Evolutionary conservation across 2,329 filamentous ascomycete genomes (phyloP), one percentile per base, ranked within the genome.

Genomic region (Fonsecaea nubica): DNA sequence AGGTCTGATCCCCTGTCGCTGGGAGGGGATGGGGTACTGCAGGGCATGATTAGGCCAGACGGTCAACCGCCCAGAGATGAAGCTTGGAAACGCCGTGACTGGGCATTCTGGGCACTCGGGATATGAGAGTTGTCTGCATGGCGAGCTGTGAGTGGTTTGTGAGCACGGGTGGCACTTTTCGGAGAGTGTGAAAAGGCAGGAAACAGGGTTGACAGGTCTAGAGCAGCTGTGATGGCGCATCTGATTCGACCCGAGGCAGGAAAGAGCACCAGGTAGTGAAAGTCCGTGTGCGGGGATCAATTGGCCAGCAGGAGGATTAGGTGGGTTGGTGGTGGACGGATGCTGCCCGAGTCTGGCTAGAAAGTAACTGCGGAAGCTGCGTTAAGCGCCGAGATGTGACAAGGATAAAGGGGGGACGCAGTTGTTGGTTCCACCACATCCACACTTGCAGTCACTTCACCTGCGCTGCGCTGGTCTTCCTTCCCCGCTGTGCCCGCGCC

Each of bases 61-160:
- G 36, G 58, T 48, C 68, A 66, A 58, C 63, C 65, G 65, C 63
- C 67, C 58, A 64, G 40, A 25, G 55, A 60, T 57, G 48, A 55
- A 12, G 57, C 25, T 25, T 60, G 48, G 54, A 69, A 52, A 66
- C 66, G 66, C 66, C 48, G 63, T 66, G 66, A 69, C 66, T 66
- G 63, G 66, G 33, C 62, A 56, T 57, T 45, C 25, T 62, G 13
- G 52, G 53, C 56, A 54, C 12, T 33, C 10, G 53, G 53, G 30
- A 36, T 7, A 45, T 59, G 62, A 57, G 33, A 21, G 9, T 18
- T 15, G 25, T 38, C 2, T 33, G 58, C n/a, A 54, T 40, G 33
- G 36, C 21, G 48, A 38, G 42, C 13, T 59, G 53, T 58, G 55
- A 62, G 59, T 58, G 59, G 60, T 55, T 48, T 54, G 33, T 25